Percentiles rank a stretch among this genome's conserved stretches.
Evolutionary conservation across 768 basidiomycete species (phyloP).

Genomic region (Tylopilus felleus): DNA sequence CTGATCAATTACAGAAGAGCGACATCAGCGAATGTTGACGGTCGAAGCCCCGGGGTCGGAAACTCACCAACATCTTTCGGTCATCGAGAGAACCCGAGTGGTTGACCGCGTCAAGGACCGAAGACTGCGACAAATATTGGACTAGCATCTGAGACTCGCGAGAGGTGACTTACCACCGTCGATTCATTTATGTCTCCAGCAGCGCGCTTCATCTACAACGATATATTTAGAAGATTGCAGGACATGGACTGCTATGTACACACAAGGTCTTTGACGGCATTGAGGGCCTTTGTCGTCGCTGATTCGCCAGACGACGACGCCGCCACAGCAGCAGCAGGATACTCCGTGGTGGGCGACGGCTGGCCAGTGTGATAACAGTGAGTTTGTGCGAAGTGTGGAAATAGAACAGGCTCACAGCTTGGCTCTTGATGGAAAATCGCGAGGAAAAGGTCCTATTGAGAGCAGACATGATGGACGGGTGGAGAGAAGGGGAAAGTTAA

Average conservation of each 20-base stretch:
- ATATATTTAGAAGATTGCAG: neutral
- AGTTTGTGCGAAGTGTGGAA: neutral
- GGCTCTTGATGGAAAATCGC: constrained; percentile 28
- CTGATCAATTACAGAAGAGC: constrained; percentile 32
- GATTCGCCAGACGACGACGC: constrained; percentile 14
- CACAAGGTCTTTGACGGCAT: constrained; percentile 31
- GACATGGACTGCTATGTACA: neutral
- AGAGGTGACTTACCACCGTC: constrained; percentile 14
- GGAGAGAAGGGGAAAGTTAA: neutral
- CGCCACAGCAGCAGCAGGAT: too few species aligned
- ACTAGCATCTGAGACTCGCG: neutral
- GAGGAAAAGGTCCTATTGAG: constrained; percentile 29
- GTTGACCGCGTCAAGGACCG: constrained; percentile 57
- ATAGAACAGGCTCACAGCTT: constrained; percentile 19
- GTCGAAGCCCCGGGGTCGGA: neutral
- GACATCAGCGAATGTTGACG: neutral
- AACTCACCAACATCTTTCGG: constrained; percentile 68
- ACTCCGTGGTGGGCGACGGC: constrained; percentile 14
- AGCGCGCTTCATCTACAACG: constrained; percentile 27
- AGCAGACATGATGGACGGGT: constrained; percentile 22
- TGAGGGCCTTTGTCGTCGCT: constrained; percentile 22
- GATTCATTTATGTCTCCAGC: constrained; percentile 31
- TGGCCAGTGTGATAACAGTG: constrained; percentile 3
- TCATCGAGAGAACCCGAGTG: constrained; percentile 69
- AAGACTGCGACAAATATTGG: constrained; percentile 38